Evolutionary conservation across 192 early-diverging fungal species (phyloP).

Genomic region (Coemansia sp.): DNA sequence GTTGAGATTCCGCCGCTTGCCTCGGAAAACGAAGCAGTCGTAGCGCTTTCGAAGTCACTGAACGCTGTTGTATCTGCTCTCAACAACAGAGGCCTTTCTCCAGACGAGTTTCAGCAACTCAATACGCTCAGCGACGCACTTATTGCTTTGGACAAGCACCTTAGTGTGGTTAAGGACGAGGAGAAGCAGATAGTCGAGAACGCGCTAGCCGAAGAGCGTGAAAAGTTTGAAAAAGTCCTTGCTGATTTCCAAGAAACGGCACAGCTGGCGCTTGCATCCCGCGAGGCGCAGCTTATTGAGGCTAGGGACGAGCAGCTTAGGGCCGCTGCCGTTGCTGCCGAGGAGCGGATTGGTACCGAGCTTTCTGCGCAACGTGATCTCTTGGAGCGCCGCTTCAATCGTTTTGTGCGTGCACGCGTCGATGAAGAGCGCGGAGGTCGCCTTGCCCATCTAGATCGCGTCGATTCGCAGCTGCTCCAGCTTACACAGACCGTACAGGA

Average conservation of each 20-base stretch:
- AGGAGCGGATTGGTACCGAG: constrained; percentile 60
- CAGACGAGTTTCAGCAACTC: constrained; percentile 43
- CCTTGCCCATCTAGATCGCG: constrained; percentile 79
- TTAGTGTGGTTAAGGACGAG: constrained; percentile 49
- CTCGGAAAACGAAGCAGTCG: constrained; percentile 36
- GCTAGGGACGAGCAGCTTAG: constrained; percentile 53
- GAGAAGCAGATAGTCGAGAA: constrained; percentile 57
- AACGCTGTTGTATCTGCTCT: constrained; percentile 30
- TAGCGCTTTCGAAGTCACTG: constrained; percentile 34
- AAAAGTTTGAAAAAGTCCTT: constrained; percentile 56
- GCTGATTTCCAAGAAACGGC: constrained; percentile 50
- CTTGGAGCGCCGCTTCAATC: constrained; percentile 76
- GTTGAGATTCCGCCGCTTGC: constrained; percentile 50
- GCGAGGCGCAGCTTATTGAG: constrained; percentile 58
- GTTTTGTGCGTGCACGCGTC: constrained; percentile 74
- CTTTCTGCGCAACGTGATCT: constrained; percentile 67
- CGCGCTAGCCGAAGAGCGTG: constrained; percentile 62
- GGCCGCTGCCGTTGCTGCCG: constrained; percentile 45
- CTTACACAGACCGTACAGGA: constrained; percentile 68
- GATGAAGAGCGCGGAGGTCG: constrained; percentile 90
- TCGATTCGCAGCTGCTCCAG: constrained; percentile 73
- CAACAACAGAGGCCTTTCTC: constrained; percentile 40
- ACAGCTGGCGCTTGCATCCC: constrained; percentile 47
- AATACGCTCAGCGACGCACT: constrained; percentile 54
- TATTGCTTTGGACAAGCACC: constrained; percentile 50